Evolutionary conservation across 495 filamentous ascomycete genomes (phyloP), one percentile per base, ranked within the genome.

Genomic region (Aspergillus nidulans): DNA sequence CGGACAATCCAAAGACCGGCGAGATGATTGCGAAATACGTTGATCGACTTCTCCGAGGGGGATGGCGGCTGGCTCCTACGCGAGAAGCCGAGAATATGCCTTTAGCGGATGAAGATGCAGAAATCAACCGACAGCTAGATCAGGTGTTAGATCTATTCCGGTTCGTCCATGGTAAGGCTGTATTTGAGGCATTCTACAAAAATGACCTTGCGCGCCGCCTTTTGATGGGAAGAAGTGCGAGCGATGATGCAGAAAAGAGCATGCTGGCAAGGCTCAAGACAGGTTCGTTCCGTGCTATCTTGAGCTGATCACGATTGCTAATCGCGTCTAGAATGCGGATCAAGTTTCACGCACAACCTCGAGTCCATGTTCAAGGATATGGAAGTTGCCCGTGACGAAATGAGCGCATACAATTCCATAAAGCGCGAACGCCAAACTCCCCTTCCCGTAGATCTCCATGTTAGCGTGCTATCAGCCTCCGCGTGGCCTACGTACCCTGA

Each of bases 341-440:
- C 88, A 3, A 85, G 79, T 58, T 97, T 97, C 65, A 97, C 95
- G 1, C 90, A 96, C 61, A 97, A 99, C 62, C 79, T 99, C 2
- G 94, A 99, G 69, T 88, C 90, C 30, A 99, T 99, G 94, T 97
- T 99, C 76, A 96, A 95, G 64, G 94, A 99, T 63, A 89, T 97
- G 69, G 92, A 96, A 57, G 78, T 97, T 49, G 87, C 86, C 12
- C 82, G 84, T 30, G 92, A 96, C 54, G 90, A 95, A 62, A 91
- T 96, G 78, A 53, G 68, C 4, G 84, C 86, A 0, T 97, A 91
- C 73, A 91, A 83, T 55, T 72, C 77, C 21, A 67, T 77, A 16
- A 67, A 78, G 47, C 75, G 76, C 32, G 73, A 78, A 46, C 73
- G 77, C 15, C 73, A 74, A 36, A 63, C 75, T 32, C 77, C 74